phyloP scores from a whole-genome alignment of 2,329 filamentous ascomycete species.

The Ophiostoma pallidulum region DNA sequence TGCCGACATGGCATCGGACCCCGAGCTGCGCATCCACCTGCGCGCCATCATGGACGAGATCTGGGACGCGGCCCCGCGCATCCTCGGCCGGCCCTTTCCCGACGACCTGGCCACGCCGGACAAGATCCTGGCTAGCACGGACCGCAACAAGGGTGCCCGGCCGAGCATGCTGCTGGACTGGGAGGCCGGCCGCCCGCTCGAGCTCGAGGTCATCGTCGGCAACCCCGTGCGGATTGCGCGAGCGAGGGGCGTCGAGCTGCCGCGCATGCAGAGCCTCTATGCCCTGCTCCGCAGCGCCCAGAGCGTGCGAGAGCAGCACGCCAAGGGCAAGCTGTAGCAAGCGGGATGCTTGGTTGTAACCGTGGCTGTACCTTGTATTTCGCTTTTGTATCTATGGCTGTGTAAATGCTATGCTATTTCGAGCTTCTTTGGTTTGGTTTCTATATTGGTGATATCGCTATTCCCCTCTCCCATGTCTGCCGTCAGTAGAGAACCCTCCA shows the following conservation, averaged over 20 bases:
- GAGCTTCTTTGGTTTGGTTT: no score
- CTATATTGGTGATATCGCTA: no score
- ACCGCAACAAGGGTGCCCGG: conserved; percentile 53
- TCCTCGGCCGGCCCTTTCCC: conserved; percentile 54
- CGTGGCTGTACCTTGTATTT: neutral
- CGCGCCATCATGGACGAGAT: conserved; percentile 62
- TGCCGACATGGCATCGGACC: conserved; percentile 52
- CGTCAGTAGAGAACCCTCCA: no score
- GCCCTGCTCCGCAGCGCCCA: conserved; percentile 55
- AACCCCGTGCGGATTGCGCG: conserved; percentile 59
- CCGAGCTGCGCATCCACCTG: conserved; percentile 53
- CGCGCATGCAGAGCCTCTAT: conserved; percentile 57
- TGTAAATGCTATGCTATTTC: neutral
- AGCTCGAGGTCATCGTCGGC: conserved; percentile 63
- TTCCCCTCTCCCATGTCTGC: no score
- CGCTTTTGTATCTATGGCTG: neutral
- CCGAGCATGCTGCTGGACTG: conserved; percentile 63
- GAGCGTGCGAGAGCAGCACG: conserved; percentile 32
- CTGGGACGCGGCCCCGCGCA: conserved; percentile 50
- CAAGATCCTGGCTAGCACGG: conserved; percentile 51
- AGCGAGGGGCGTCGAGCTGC: conserved; percentile 54
- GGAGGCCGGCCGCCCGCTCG: conserved; percentile 55
- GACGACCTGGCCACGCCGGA: conserved; percentile 52
- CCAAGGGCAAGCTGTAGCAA: conserved; percentile 27
- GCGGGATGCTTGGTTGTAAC: no score